Base-by-base conservation (phyloP, 1,284 basidiomycete species). In the Wallemia hederae region DNA sequence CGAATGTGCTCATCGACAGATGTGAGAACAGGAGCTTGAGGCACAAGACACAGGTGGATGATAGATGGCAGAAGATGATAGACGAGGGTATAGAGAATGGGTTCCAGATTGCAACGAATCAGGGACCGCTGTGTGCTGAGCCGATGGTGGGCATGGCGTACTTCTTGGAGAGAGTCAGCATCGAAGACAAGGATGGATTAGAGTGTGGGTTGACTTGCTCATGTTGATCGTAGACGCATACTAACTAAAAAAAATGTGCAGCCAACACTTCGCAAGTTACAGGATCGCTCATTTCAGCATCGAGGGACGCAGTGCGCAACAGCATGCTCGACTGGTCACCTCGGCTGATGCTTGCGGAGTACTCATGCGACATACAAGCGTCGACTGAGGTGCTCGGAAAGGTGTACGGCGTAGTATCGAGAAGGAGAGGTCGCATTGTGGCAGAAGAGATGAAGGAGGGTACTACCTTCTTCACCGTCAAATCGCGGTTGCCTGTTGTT, bases 371-470 rank as follows among this genome's bases (percentile, higher is more conserved):
- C 69, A 97, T 99, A 63, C 94, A 97, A 73, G 88, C 91, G 1
- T 90, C 91, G 9, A 89, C 90, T 91, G 69, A 71, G 64, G 94
- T 97, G 0, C 77, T 98, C 55, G 94, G 94, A 5, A 98, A 96
- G 70, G 90, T 98, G 0, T 98, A 98, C 67, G 92, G 81, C 1
- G 94, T 98, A 17, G 83, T 98, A 1, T 82, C 91, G 0, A 81
- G 82, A 68, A 79, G 94, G 62, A 77, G 89, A 60, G 94, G 94
- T 0, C 78, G 85, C 60, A 92, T 99, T 64, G 79, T 92, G 7
- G 83, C 86, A 7, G 94, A 98, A 70, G 94, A 98, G 71, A 96
- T 98, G 88, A 96, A 92, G 70, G 91, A 98, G 69, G 91, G 94
- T 0, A 97, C 91, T 0, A 78, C 83, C 0, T 94, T 96, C 72